Base-by-base conservation (phyloP, 2,329 filamentous ascomycete species). In the Pseudocercospora fuligena region DNA sequence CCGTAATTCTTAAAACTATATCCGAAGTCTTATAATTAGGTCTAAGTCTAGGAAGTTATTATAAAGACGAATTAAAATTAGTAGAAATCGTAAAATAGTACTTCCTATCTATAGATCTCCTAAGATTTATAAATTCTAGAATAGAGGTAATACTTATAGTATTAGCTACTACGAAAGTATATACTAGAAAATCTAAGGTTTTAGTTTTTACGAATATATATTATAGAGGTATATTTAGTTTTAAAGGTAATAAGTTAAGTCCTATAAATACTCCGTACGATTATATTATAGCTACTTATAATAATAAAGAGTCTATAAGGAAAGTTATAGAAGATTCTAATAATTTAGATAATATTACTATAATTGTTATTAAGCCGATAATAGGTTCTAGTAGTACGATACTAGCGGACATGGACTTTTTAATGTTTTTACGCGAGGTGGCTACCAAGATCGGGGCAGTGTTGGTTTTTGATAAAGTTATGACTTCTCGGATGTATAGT, bases 401-500 rank as follows among this genome's bases (percentile, higher is more conserved):
- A 5, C 78, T 81, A 0, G 88, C 80, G 0, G 80, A 78, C 0
- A 61, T 58, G 1, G 82, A 82, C 19, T 91, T 91, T 69, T 75
- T 90, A 27, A 66, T 75, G 9, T 80, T 80, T 1, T 77, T 90
- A 4, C 84, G 85, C 53, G 75, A 80, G 0, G 78, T 81, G 5
- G 83, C 87, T 1, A 79, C 77, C 31, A 78, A 83, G 73, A 77
- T 80, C 0, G 85, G 84, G 1, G 86, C 86, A 0, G 65, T 92
- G 0, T 84, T 92, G 69, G 87, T 92, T 40, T 79, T 91, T 14
- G 90, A 92, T 74, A 90, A 92, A 77, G 89, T 92, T 5, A 89
- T 91, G 85, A 91, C 89, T 0, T 89, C 86, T 3, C 82, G 89
- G 1, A 77, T 91, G 29, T 77, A 81, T 19, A 79, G 80, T 1